These are phyloP conservation scores for Calonectria montana DNA, from an alignment of 2,329 filamentous ascomycete species.

Conservation along the genomic window DNA sequence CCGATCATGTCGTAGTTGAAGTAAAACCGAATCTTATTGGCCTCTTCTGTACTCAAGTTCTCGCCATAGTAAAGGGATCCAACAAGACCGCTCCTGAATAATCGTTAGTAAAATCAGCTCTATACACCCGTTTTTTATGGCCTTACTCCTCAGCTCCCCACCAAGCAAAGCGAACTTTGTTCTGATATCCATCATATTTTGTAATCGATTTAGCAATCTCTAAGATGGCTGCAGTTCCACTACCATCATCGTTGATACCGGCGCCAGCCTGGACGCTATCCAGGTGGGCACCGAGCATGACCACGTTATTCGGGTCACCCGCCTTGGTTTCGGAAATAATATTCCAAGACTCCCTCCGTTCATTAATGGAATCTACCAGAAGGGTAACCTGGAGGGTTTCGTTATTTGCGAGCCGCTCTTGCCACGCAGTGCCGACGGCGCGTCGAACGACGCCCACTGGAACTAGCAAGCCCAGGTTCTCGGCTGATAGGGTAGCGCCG, in stretches of 20 bases:
- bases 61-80: constrained; percentile 56
- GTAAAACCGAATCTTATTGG: constrained; percentile 71
- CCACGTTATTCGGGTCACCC: constrained; percentile 55
- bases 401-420: constrained; percentile 45
- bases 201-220: constrained; percentile 52
- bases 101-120: constrained; percentile 19
- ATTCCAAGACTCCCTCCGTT: constrained; percentile 53
- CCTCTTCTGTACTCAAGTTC: constrained; percentile 50
- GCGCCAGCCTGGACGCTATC: constrained; percentile 54
- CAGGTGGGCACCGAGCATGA: constrained; percentile 56
- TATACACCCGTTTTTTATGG: fast-evolving
- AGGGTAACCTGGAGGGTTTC: constrained; percentile 50
- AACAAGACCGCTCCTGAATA: constrained; percentile 50
- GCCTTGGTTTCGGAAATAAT: constrained; percentile 57
- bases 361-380: constrained; percentile 51
- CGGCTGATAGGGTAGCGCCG: constrained; percentile 64
- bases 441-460: constrained; percentile 51
- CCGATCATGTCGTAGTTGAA: constrained; percentile 80
- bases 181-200: constrained; percentile 52
- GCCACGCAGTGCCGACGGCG: constrained; percentile 52
- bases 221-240: constrained; percentile 51
- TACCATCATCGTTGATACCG: constrained; percentile 56
- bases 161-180: constrained; percentile 58
- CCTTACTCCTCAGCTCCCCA: constrained; percentile 56
- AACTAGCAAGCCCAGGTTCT: constrained; percentile 49